Evolutionary conservation across 2,329 filamentous ascomycete genomes (phyloP), one percentile per base, ranked within the genome.

Genomic region (Endocalyx cinctus): DNA sequence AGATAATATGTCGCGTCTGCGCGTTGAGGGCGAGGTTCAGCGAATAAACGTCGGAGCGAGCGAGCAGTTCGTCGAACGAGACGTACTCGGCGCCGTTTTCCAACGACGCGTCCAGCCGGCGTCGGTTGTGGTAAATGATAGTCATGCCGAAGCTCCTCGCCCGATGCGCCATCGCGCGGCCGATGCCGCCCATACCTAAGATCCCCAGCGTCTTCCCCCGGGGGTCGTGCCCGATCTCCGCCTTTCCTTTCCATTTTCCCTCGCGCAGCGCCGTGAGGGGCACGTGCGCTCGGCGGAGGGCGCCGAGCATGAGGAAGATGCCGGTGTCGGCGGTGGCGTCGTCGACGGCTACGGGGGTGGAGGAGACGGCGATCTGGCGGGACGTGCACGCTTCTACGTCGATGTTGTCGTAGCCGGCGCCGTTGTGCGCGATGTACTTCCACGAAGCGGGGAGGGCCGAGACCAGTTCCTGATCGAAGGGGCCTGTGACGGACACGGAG

Each of bases 401-500:
- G 29, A 79, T 69, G 45, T 77, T 77, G 50, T 79, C 74, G 53
- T 79, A 79, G 4, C 74, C 74, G 2, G 74, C 74, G 12, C 74
- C 70, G 40, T 72, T 71, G 45, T 74, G 70, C 41, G 67, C 69
- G 42, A 74, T 67, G 42, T 63, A 72, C 41, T 62, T 65, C 38
- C 71, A 50, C 0, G 63, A 61, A 17, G 48, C 44, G 0, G 70
- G 70, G 4, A 74, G 54, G 10, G 57, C 54, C 7, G 58, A 55
- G 11, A 73, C 47, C 31, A 73, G 43, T 42, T 73, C 69, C 11
- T 54, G 46, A 46, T 74, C 51, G 43, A 74, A 73, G 5, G 34
- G 42, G 6, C 49, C 51, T 11, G 50, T 52, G 13, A 45, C n/a
- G 1, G 41, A 10, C 10, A 42, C 48, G 12, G 50, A 53, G 12